Evolutionary conservation across 1,139 yeast genomes (phyloP).

Genomic region (Sugiyamaella japonica): DNA sequence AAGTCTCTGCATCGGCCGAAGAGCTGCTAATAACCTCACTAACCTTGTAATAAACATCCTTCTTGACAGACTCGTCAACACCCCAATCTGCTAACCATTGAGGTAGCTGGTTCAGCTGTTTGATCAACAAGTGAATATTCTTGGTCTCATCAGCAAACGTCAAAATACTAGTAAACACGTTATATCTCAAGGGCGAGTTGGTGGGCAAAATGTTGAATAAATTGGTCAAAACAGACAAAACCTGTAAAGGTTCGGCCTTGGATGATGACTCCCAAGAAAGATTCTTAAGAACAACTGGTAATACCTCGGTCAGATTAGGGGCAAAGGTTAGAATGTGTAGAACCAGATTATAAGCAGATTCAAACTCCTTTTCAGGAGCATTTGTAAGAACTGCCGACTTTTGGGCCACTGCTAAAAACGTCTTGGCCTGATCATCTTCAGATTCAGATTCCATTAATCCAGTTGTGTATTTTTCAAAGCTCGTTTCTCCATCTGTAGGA

Average conservation of each 20-base stretch:
- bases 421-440: conserved; percentile 35
- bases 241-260: conserved; percentile 36
- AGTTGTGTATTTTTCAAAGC: conserved; percentile 29
- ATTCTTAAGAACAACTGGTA: conserved; percentile 38
- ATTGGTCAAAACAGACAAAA: conserved; percentile 42
- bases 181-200: conserved; percentile 36
- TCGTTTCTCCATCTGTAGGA: conserved; percentile 27
- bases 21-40: conserved; percentile 32
- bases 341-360: conserved; percentile 45
- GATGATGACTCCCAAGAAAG: conserved; percentile 35
- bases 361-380: conserved; percentile 45
- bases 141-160: conserved; percentile 39
- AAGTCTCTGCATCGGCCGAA: conserved; percentile 32
- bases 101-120: conserved; percentile 43
- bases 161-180: conserved; percentile 40
- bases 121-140: conserved; percentile 38
- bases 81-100: conserved; percentile 45
- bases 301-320: conserved; percentile 38
- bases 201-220: conserved; percentile 44
- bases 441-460: conserved; percentile 35
- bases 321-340: conserved; percentile 42
- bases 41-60: conserved; percentile 35
- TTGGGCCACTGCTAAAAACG: conserved; percentile 39
- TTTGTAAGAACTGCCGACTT: conserved; percentile 36
- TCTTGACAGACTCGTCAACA: conserved; percentile 33